These are phyloP conservation scores for Withania somnifera DNA, from an alignment of 305 asterid species.

Conservation along the genomic window DNA sequence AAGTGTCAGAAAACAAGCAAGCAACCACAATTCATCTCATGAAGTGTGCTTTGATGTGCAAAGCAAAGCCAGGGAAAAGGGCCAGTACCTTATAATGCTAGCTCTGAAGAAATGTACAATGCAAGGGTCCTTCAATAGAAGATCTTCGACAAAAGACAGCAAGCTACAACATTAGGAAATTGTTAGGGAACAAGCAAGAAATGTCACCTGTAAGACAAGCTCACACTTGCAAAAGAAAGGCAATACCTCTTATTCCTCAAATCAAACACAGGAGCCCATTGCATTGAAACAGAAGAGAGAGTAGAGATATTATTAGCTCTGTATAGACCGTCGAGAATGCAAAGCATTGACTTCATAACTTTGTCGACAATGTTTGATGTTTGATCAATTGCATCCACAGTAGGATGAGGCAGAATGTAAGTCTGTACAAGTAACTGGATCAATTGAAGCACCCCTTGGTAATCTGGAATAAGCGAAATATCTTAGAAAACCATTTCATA, in stretches of 20 bases:
- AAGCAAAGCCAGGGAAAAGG: conserved; percentile 6
- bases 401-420: conserved; percentile 31
- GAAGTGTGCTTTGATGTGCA: conserved; percentile 4
- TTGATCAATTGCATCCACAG: conserved; percentile 25
- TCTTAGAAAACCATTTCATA: conserved; percentile 2
- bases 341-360: conserved; percentile 50
- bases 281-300: conserved; percentile 31
- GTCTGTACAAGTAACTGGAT: conserved; percentile 45
- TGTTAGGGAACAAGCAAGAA: conserved; percentile 6
- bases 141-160: conserved; percentile 48
- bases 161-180: conserved; percentile 32
- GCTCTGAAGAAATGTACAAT: conserved; percentile 39
- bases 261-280: conserved; percentile 61
- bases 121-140: conserved; percentile 42
- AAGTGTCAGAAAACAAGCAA: neutral
- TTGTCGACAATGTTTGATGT: conserved; percentile 37
- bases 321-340: conserved; percentile 57
- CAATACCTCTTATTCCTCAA: conserved; percentile 56
- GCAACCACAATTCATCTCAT: neutral
- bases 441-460: conserved; percentile 36
- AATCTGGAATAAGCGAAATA: conserved; percentile 35
- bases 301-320: conserved; percentile 27
- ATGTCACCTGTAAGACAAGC: neutral
- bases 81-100: conserved; percentile 51
- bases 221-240: neutral